Base-by-base conservation (phyloP, 1,284 basidiomycete genomes). In the Naganishia sp. region DNA sequence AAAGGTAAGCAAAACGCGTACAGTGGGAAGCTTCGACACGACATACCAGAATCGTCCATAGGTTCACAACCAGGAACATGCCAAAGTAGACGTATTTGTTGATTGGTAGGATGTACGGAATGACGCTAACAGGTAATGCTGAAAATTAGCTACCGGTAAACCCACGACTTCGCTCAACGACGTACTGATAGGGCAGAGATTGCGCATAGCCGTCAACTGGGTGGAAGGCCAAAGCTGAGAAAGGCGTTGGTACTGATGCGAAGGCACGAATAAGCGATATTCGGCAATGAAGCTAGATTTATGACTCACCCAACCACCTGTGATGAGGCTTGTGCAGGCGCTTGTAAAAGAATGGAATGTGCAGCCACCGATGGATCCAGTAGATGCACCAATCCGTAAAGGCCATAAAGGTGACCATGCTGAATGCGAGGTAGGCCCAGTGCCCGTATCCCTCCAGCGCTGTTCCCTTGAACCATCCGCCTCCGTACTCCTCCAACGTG, bases 211-310 rank as follows among this genome's bases (percentile, higher is more conserved):
- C 95, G 79, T 99, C 95, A 23, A 98, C 77, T 0, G 93, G 92
- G 81, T 99, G 94, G 87, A 99, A 99, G 0, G 95, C 95, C 76
- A 97, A 90, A 42, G 94, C 94, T 28, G 96, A 92, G 74, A 91
- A 99, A 0, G 95, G 95, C 0, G 95, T 97, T 6, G 95, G 94
- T 66, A 99, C 92, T 94, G 76, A 23, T 68, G 42, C 55, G 13
- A 23, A 6, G 11, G 45, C 52, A 57, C 43, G 55, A 46, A 49
- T 31, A 51, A 42, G 61, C 53, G 23, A 47, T 51, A 47, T 18
- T 23, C 39, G 15, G 45, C 55, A n/a, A 31, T 5, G 32, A 47
- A 7, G 49, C 15, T 49, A 55, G 28, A 41, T 32, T n/a, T 23
- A 46, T 21, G 7, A 85, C 90, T 70, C 77, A 93, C 92, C 87